These are phyloP conservation scores for Rhodotorula sp. DNA, from an alignment of 1,284 basidiomycete species.

Conservation along the genomic window DNA sequence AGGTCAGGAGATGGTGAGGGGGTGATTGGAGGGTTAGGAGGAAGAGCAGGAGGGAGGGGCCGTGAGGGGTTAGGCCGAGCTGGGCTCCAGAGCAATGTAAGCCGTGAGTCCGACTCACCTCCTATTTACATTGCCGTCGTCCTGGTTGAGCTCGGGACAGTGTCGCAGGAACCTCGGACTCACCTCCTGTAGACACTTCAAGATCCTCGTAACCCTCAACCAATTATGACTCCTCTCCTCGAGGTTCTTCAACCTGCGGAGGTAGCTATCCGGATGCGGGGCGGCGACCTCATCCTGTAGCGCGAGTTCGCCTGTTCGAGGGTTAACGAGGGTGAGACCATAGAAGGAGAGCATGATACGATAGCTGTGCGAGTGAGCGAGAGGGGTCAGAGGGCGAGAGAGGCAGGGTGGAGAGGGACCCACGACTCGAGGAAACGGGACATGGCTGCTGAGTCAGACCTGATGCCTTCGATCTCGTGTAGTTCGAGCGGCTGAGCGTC, in stretches of 20 bases:
- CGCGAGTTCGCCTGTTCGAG: slow-evolving; percentile 22
- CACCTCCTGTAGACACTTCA: slow-evolving; percentile 34
- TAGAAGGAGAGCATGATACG: slow-evolving; percentile 38
- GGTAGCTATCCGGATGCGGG: slow-evolving; percentile 6
- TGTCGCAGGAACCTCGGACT: not conserved
- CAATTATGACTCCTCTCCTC: slow-evolving; percentile 28
- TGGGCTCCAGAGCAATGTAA: not conserved
- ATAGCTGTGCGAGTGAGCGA: slow-evolving; percentile 5
- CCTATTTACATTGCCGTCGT: too few species aligned
- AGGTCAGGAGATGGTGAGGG: slow-evolving; percentile 1
- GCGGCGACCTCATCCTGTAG: slow-evolving; percentile 6
- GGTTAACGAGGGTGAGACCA: slow-evolving; percentile 28
- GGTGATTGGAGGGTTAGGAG: slow-evolving; percentile 19
- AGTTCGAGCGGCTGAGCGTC: slow-evolving; percentile 25
- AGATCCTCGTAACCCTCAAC: slow-evolving; percentile 31
- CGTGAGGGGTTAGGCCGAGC: slow-evolving; percentile 31
- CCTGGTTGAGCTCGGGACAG: not conserved
- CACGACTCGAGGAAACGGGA: slow-evolving; percentile 18
- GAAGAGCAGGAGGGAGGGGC: slow-evolving; percentile 30
- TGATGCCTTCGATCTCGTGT: slow-evolving; percentile 21
- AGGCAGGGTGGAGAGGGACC: not conserved
- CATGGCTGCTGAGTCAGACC: slow-evolving; percentile 12
- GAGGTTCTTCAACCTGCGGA: slow-evolving; percentile 22
- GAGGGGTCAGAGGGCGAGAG: not conserved
- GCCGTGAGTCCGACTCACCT: too few species aligned